Evolutionary conservation across 2,329 filamentous ascomycete species (phyloP), one percentile per base, ranked within the genome.

Genomic region (Emergomyces orientalis): DNA sequence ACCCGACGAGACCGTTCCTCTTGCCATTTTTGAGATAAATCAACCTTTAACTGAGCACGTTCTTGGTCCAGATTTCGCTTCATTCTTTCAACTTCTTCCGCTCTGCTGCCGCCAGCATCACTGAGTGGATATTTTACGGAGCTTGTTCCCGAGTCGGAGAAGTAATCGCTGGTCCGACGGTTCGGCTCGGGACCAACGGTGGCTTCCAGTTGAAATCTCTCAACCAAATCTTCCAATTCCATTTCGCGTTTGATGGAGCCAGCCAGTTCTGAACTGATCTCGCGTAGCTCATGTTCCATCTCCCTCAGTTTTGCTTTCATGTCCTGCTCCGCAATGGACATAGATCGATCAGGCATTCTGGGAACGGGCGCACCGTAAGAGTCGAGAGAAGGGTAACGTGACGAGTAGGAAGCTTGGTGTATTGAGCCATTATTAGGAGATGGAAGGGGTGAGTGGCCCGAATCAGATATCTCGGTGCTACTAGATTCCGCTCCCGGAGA

Each of bases 81-180:
- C 55, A 94, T 82, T 74, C 86, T 90, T 65, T 96, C 90, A 41
- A 97, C 79, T 73, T 97, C 90, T 70, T 88, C 85, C 3, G 82
- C 69, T 68, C 81, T 84, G 39, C 76, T 77, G 55, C 83, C 81
- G 17, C 76, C 77, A 49, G 68, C 69, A 64, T 84, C 80, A 56
- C 90, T 88, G 65, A 83, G 79, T 1, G 88, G 87, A 71, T 87
- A 88, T 70, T 91, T 89, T 61, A 90, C 83, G 0, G 91, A 93
- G 74, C 91, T 93, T 63, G 90, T 88, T 39, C 94, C 94, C 6
- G 92, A 96, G 74, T 99, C 94, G 2, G 94, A 99, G 74, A 94
- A 99, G 78, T 99, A 97, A 77, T 99, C 94, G 77, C 94, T 97
- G 11, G 90, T 95, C 65, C 93, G 85, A 73, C 89, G 88, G 66